phyloP scores from a whole-genome alignment of 768 basidiomycete species.

The Psilocybe cyanescens region DNA sequence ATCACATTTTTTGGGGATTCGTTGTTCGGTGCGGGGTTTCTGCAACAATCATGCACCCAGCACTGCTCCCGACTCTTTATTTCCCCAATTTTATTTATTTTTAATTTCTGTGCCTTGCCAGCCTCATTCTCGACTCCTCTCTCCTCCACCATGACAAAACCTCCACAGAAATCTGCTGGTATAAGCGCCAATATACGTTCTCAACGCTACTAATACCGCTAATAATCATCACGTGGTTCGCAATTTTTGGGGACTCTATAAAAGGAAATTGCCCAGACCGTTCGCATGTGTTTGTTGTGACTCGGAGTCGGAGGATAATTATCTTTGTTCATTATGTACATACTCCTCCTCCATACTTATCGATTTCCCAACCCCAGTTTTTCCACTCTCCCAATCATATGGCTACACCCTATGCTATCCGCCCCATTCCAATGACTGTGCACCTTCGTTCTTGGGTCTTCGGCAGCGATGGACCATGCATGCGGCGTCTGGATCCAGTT shows the following conservation, averaged over 20 bases:
- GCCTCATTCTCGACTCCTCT: neutral
- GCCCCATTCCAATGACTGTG: too few species aligned
- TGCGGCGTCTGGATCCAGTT: too few species aligned
- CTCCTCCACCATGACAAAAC: neutral
- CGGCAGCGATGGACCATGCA: too few species aligned
- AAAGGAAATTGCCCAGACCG: conserved; percentile 12
- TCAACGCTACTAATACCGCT: neutral
- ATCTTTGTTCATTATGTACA: too few species aligned
- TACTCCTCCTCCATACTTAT: neutral
- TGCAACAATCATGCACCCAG: neutral
- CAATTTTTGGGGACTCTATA: conserved; percentile 15
- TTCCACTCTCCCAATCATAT: neutral
- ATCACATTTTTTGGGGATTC: conserved; percentile 30
- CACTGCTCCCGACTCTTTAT: neutral
- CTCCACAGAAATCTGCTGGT: neutral
- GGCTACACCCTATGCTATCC: neutral
- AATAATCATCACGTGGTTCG: conserved; percentile 8
- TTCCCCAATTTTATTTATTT: neutral
- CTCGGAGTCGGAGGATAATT: too few species aligned
- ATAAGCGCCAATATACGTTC: neutral
- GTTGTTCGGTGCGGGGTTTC: conserved; percentile 3
- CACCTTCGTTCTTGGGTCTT: neutral
- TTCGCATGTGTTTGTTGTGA: conserved; percentile 5
- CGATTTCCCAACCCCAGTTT: neutral
- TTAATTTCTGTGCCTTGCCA: neutral